These are phyloP conservation scores for Aspergillus uvarum DNA, from an alignment of 2,329 filamentous ascomycete genomes.

Conservation along the genomic window DNA sequence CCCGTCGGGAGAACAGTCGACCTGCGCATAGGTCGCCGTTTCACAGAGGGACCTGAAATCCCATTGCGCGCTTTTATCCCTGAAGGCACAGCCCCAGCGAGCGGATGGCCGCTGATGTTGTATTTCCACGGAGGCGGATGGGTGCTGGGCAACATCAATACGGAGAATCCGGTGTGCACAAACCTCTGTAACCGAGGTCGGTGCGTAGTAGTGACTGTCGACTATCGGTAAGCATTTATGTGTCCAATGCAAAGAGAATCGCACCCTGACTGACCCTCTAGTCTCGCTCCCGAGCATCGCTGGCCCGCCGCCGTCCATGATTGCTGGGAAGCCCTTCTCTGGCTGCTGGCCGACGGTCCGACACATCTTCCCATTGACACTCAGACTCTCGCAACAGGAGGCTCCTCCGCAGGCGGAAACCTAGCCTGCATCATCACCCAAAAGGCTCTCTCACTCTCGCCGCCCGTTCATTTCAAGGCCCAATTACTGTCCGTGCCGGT, in stretches of 20 bases:
- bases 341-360: constrained; percentile 42
- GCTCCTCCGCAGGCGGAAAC: constrained; percentile 55
- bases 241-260: neutral
- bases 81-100: constrained; percentile 40
- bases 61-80: constrained; percentile 54
- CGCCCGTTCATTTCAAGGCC: constrained; percentile 42
- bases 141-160: constrained; percentile 59
- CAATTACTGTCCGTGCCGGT: constrained; percentile 61
- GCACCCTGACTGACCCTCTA: constrained; percentile 20
- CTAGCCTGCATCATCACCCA: constrained; percentile 56
- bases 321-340: constrained; percentile 57
- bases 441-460: constrained; percentile 43
- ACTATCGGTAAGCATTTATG: constrained; percentile 50
- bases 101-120: constrained; percentile 57
- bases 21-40: constrained; percentile 44
- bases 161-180: constrained; percentile 58
- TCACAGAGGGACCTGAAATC: constrained; percentile 52
- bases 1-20: constrained; percentile 51
- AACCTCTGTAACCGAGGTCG: constrained; percentile 53
- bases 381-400: constrained; percentile 49
- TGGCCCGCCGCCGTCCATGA: constrained; percentile 60
- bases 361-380: constrained; percentile 44
- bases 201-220: constrained; percentile 56
- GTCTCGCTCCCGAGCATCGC: constrained; percentile 57
- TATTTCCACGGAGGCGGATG: constrained; percentile 62